These are phyloP conservation scores for Trichophyton rubrum DNA, from an alignment of 2,329 filamentous ascomycete genomes.

Conservation along the genomic window DNA sequence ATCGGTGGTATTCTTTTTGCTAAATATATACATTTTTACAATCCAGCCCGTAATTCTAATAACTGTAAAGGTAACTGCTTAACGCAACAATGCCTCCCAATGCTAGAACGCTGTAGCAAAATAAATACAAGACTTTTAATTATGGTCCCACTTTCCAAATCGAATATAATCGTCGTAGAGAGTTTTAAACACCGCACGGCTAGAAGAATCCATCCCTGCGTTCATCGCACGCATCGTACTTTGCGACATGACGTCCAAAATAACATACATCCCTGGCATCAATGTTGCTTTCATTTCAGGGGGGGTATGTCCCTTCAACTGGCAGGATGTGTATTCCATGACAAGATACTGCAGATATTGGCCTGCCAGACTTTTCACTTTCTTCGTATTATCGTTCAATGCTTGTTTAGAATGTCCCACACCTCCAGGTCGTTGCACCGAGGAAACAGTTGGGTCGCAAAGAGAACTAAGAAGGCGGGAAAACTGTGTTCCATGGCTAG, in stretches of 20 bases:
- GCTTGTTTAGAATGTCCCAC: constrained; percentile 28
- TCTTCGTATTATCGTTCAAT: constrained; percentile 48
- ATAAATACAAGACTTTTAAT: constrained; percentile 16
- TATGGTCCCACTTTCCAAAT: constrained; percentile 38
- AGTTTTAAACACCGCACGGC: constrained; percentile 41
- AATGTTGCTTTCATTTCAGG: constrained; percentile 42
- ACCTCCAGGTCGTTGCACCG: constrained; percentile 32
- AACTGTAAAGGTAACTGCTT: background rate
- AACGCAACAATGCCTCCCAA: background rate
- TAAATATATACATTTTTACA: background rate
- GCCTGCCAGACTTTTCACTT: constrained; percentile 44
- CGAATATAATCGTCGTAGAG: constrained; percentile 42
- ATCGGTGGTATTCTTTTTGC: too few relatives aligned
- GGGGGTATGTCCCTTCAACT: constrained; percentile 38
- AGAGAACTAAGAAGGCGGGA: constrained; percentile 47
- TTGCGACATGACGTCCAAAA: constrained; percentile 41
- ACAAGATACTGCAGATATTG: constrained; percentile 47
- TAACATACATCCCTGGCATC: constrained; percentile 40
- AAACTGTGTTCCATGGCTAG: constrained; percentile 38
- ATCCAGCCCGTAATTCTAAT: background rate
- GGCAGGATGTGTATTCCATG: constrained; percentile 43
- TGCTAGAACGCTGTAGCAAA: background rate
- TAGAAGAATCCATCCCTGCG: constrained; percentile 39
- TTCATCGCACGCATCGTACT: constrained; percentile 41
- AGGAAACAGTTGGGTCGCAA: constrained; percentile 48